phyloP scores from a whole-genome alignment of 1,284 basidiomycete genomes.

The Austroboletus niveus region DNA sequence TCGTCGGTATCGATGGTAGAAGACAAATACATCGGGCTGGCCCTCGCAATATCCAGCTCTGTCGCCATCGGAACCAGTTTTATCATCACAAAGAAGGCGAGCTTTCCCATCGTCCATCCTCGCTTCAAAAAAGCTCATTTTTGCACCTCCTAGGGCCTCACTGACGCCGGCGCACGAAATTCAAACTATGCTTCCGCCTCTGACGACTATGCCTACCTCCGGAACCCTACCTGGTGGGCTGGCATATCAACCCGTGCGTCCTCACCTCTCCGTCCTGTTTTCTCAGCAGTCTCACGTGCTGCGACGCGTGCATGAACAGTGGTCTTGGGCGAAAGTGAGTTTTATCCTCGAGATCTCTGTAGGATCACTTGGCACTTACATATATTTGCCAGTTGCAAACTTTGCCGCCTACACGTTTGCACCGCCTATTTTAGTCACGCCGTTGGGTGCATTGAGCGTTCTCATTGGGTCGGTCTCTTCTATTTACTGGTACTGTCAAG shows the following conservation, averaged over 20 bases:
- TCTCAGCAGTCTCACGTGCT: neutral
- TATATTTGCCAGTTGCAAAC: constrained; percentile 75
- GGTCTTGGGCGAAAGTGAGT: constrained; percentile 82
- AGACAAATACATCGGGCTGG: constrained; percentile 90
- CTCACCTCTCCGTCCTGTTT: neutral
- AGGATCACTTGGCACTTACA: constrained; percentile 1
- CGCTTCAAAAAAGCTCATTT: constrained; percentile 10
- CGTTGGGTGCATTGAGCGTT: constrained; percentile 94
- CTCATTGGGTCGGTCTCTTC: constrained; percentile 78
- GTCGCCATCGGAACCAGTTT: constrained; percentile 88
- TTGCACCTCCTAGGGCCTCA: constrained; percentile 62
- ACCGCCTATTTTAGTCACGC: constrained; percentile 95
- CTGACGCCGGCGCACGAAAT: constrained; percentile 66
- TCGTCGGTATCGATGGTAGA: constrained; percentile 77
- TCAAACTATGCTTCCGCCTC: constrained; percentile 60
- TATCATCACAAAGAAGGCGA: constrained; percentile 95
- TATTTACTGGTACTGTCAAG: neutral
- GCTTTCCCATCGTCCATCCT: constrained; percentile 10
- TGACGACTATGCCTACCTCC: constrained; percentile 83
- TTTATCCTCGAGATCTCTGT: neutral
- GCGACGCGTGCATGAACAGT: constrained; percentile 47
- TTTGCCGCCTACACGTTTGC: constrained; percentile 99
- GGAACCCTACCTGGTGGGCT: constrained; percentile 97
- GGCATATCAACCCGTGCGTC: constrained; percentile 90
- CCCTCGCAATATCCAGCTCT: constrained; percentile 82